Base-by-base conservation (phyloP, 106 monocot species). In the Ottelia alismoides region DNA sequence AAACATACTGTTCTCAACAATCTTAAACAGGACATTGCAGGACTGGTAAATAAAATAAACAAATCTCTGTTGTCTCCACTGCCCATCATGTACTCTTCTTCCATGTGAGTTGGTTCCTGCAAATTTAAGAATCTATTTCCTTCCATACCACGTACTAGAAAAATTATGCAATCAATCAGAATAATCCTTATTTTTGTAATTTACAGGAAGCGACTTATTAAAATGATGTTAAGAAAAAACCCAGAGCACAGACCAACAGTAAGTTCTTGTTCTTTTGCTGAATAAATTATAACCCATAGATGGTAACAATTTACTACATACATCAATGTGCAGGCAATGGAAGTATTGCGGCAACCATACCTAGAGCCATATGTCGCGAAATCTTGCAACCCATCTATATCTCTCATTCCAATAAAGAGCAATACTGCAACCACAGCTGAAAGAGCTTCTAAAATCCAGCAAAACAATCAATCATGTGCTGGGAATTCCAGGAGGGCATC, bases 231-330 rank as follows among this genome's bases (percentile, higher is more conserved):
- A 31, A 87, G 92, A 27, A 92, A 92, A 56, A 92, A 92, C 47
- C 92, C 92, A 68, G 92, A 92, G 62, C 79, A 83, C 47, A 79
- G 92, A 72, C 92, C 92, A 28, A 77, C 74, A 48, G 87, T 92
- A 58, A 79, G 87, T 78, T 26, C 14, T 22, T 1, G 1, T 28
- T 1, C 4, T 14, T 6, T 40, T n/a, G 51, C 7, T 25, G 18
- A 18, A 10, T 20, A 14, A 14, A 0, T 1, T 17, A 50, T 20
- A 58, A 20, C 29, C 22, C 0, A 45, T 50, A 16, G 31, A 24
- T 55, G 11, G n/a, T 10, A 22, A 45, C 20, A 25, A 35, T 35
- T n/a, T n/a, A n/a, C n/a, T n/a, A n/a, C n/a, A n/a, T n/a, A n/a
- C n/a, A n/a, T n/a, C n/a, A 26, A 22, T 16, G 53, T 63, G 27